These are phyloP conservation scores for Tuber aestivum DNA, from an alignment of 495 filamentous ascomycete species.

Conservation along the genomic window DNA sequence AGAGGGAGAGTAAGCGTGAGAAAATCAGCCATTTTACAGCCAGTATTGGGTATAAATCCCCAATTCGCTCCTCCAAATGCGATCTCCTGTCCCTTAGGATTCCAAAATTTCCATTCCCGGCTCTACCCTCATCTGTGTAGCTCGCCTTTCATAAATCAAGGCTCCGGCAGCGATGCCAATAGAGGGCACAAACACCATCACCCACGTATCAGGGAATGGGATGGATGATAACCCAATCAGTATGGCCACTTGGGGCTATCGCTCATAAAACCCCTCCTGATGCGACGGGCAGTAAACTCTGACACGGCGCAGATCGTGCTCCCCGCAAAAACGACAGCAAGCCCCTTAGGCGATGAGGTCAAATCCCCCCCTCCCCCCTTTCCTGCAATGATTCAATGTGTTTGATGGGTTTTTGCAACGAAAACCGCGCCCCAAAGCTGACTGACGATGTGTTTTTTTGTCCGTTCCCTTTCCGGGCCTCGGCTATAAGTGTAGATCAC, in stretches of 20 bases:
- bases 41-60: neutral
- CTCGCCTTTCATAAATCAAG: neutral
- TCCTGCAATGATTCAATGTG: neutral
- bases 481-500: neutral
- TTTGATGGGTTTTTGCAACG: neutral
- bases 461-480: neutral
- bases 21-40: neutral
- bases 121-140: neutral
- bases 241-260: neutral
- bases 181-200: neutral
- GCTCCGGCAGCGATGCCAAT: neutral
- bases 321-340: neutral
- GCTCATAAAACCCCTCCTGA: neutral
- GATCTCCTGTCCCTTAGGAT: neutral
- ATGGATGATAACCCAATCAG: neutral
- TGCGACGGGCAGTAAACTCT: neutral
- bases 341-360: neutral
- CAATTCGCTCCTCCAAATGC: neutral
- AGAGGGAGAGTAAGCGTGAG: neutral
- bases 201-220: neutral
- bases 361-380: neutral
- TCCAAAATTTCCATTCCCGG: neutral
- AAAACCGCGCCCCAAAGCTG: neutral
- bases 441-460: neutral
- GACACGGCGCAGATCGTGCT: neutral